Evolutionary conservation across 2,329 filamentous ascomycete species (phyloP).

Genomic region (Microdochium bolleyi): DNA sequence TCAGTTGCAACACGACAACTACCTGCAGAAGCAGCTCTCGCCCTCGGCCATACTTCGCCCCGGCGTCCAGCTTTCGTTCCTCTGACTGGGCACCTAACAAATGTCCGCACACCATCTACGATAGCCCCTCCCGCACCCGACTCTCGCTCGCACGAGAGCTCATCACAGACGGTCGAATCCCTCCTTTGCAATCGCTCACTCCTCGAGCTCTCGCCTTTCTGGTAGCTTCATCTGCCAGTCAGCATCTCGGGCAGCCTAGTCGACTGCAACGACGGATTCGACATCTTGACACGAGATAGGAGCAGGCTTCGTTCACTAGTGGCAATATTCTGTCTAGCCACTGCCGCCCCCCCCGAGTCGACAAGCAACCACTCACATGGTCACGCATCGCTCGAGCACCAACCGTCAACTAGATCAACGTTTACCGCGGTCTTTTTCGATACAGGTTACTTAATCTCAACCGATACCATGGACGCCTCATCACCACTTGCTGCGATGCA

Average conservation of each 20-base stretch:
- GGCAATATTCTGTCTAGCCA: neutral
- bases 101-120: neutral
- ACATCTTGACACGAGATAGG: neutral
- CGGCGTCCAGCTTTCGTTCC: neutral
- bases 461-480: constrained; percentile 71
- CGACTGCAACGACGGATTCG: neutral
- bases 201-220: neutral
- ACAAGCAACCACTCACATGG: neutral
- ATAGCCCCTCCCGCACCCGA: neutral
- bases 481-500: constrained; percentile 93
- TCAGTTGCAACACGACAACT: too few relatives aligned
- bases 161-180: neutral
- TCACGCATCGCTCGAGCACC: neutral
- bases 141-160: neutral
- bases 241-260: too few relatives aligned
- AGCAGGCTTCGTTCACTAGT: neutral
- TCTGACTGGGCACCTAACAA: neutral
- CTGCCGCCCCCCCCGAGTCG: neutral
- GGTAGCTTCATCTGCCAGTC: too few relatives aligned
- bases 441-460: neutral
- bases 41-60: neutral
- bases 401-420: neutral
- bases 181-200: neutral
- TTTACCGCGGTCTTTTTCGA: neutral
- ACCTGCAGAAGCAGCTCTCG: too few relatives aligned